Evolutionary conservation across 2,329 filamentous ascomycete species (phyloP).

Genomic region (Hysterium pulicare): DNA sequence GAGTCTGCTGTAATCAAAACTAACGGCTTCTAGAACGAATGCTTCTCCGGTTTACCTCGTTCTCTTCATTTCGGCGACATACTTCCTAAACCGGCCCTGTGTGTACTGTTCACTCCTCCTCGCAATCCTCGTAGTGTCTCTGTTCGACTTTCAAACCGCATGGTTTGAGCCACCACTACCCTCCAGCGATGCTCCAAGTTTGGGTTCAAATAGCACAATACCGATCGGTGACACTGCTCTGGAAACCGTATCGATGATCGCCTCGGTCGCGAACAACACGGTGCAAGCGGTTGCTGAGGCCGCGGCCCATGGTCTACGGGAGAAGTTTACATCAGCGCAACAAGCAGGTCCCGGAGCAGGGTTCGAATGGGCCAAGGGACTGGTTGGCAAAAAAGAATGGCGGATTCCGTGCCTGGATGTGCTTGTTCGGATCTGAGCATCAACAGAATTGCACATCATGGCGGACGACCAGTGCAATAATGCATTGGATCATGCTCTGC

Average conservation of each 20-base stretch:
- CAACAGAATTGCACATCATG: background rate
- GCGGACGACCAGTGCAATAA: too few relatives aligned
- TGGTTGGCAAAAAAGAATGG: constrained; percentile 83
- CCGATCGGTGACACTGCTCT: constrained; percentile 11
- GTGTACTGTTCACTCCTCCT: constrained; percentile 97
- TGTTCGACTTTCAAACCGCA: constrained; percentile 87
- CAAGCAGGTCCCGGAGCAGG: constrained; percentile 68
- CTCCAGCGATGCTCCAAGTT: constrained; percentile 25
- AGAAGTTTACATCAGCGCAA: constrained; percentile 38
- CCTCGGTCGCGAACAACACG: constrained; percentile 62
- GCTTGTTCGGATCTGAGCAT: constrained; percentile 67
- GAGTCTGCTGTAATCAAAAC: constrained; percentile 1
- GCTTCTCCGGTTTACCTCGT: constrained; percentile 49
- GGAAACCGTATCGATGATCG: constrained; percentile 36
- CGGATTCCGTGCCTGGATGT: constrained; percentile 88
- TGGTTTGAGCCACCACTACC: constrained; percentile 80
- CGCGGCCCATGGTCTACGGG: constrained; percentile 40
- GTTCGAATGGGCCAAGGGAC: constrained; percentile 74
- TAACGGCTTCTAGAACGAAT: constrained; percentile 39
- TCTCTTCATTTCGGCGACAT: constrained; percentile 74
- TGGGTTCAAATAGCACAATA: constrained; percentile 29
- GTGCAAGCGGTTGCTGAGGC: constrained; percentile 64
- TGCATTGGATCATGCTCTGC: too few relatives aligned
- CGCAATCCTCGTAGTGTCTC: constrained; percentile 89
- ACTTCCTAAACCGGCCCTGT: constrained; percentile 93